Percentiles rank a stretch among this genome's conserved stretches.
phyloP scores from a whole-genome alignment of 1,139 yeast genomes.

The Saccharomyces hybrid region DNA sequence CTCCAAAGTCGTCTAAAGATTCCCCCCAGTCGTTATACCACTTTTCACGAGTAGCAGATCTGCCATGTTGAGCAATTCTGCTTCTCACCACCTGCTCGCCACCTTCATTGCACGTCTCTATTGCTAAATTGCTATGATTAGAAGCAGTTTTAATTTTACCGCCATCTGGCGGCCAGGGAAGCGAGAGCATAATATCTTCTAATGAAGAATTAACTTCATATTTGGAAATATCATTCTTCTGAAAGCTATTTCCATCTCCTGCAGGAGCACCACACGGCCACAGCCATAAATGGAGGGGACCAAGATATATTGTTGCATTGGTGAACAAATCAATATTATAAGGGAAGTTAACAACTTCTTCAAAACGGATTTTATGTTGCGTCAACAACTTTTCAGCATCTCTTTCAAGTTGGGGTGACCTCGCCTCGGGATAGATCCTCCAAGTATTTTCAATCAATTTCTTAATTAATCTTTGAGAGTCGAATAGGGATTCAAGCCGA shows the following conservation, averaged over 20 bases:
- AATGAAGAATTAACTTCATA: conserved; percentile 35
- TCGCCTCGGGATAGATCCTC: conserved; percentile 16
- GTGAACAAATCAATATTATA: conserved; percentile 61
- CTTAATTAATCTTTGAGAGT: conserved; percentile 20
- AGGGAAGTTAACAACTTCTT: conserved; percentile 59
- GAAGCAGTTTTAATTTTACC: conserved; percentile 28
- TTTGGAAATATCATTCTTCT: conserved; percentile 41
- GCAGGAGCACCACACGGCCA: conserved; percentile 59
- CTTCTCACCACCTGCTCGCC: conserved; percentile 31
- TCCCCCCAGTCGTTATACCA: conserved; percentile 86
- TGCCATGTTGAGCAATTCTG: conserved; percentile 26
- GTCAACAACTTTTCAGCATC: conserved; percentile 13
- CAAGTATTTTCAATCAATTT: conserved; percentile 20
- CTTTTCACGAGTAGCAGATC: conserved; percentile 35
- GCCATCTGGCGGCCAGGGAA: conserved; percentile 91
- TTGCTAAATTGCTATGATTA: conserved; percentile 4
- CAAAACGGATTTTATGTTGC: conserved; percentile 14
- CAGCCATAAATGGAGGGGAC: conserved; percentile 58
- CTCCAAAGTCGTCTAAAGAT: conserved; percentile 74
- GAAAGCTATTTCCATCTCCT: conserved; percentile 47
- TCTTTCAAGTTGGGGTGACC: conserved; percentile 7
- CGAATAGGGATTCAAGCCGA: conserved; percentile 47
- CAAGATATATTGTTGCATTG: conserved; percentile 47
- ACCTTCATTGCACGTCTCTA: conserved; percentile 17
- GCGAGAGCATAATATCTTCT: conserved; percentile 48